A percentile compares a stretch with the other conserved stretches of the same genome.
Evolutionary conservation across 2,329 filamentous ascomycete species (phyloP).

Genomic region (Arthrobotrys pseudoclavata): DNA sequence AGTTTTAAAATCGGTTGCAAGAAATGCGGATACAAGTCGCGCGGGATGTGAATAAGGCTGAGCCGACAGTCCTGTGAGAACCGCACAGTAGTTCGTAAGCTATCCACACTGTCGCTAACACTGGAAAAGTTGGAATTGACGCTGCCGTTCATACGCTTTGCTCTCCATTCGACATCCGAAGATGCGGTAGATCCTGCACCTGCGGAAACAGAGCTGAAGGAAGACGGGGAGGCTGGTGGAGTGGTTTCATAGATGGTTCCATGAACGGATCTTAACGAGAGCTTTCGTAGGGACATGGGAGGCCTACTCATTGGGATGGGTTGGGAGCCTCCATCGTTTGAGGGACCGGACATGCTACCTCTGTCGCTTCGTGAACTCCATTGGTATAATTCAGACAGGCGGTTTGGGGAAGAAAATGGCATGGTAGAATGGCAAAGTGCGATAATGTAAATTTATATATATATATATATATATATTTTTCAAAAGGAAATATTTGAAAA

Average conservation of each 20-base stretch:
- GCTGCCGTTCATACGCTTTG: conserved; percentile 53
- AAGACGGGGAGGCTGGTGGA: conserved; percentile 57
- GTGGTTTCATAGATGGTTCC: conserved; percentile 58
- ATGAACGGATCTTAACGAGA: conserved; percentile 58
- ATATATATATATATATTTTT: no score
- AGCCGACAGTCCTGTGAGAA: conserved; percentile 81
- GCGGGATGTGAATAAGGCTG: conserved; percentile 89
- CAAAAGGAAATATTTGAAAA: background rate
- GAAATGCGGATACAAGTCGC: conserved; percentile 81
- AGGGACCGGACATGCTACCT: conserved; percentile 52
- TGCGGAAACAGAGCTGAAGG: conserved; percentile 52
- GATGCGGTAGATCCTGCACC: conserved; percentile 49
- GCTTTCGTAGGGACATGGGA: conserved; percentile 55
- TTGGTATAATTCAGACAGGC: conserved; percentile 37
- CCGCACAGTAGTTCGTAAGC: conserved; percentile 64
- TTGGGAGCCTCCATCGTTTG: conserved; percentile 45
- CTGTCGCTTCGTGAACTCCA: conserved; percentile 58
- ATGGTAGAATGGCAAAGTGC: conserved; percentile 6
- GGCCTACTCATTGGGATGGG: conserved; percentile 56
- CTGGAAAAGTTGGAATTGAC: conserved; percentile 51
- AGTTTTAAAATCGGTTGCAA: conserved; percentile 89
- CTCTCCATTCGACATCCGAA: conserved; percentile 59
- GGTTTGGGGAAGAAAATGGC: conserved; percentile 42
- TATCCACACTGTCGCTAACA: conserved; percentile 56
- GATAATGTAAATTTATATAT: background rate